Conservation (phyloP, 73 alveolate genomes). For the Blepharisma japonicum region DNA sequence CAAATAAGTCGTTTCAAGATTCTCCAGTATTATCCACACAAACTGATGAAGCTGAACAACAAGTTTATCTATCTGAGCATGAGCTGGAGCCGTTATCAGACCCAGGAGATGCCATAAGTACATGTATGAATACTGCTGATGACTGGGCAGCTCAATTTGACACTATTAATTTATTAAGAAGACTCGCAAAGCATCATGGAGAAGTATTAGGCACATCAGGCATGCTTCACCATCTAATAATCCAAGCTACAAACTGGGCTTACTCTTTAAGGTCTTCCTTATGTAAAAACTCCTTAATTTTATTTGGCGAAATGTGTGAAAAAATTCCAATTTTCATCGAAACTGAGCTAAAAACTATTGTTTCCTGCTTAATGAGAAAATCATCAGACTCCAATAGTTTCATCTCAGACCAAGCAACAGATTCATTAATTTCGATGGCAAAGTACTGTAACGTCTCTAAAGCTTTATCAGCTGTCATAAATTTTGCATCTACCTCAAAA, state of each 20-base stretch:
- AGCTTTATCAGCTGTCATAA: neutral
- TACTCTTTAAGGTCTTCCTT: conserved; percentile 30
- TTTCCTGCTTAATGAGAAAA: conserved; percentile 4
- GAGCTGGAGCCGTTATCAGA: neutral
- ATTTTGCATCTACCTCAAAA: neutral
- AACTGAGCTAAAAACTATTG: neutral
- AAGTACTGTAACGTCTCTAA: neutral
- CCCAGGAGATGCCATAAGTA: neutral
- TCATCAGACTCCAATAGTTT: conserved; percentile 17
- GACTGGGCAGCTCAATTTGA: conserved; percentile 26
- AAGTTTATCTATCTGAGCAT: neutral
- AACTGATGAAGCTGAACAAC: too few species aligned
- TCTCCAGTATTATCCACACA: too few species aligned
- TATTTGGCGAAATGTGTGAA: conserved; percentile 18
- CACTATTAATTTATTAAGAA: conserved; percentile 6
- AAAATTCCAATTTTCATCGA: conserved; percentile 13
- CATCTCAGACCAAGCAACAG: conserved; percentile 11
- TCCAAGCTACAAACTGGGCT: conserved; percentile 6
- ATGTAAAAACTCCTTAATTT: conserved; percentile 13
- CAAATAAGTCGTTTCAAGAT: too few species aligned
- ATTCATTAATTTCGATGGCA: neutral
- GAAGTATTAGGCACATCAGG: neutral
- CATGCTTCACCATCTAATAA: conserved; percentile 8
- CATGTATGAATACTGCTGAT: neutral
- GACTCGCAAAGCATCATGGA: conserved; percentile 7